These are phyloP conservation scores for Tilletia caries DNA, from an alignment of 1,284 basidiomycete species.

Conservation along the genomic window DNA sequence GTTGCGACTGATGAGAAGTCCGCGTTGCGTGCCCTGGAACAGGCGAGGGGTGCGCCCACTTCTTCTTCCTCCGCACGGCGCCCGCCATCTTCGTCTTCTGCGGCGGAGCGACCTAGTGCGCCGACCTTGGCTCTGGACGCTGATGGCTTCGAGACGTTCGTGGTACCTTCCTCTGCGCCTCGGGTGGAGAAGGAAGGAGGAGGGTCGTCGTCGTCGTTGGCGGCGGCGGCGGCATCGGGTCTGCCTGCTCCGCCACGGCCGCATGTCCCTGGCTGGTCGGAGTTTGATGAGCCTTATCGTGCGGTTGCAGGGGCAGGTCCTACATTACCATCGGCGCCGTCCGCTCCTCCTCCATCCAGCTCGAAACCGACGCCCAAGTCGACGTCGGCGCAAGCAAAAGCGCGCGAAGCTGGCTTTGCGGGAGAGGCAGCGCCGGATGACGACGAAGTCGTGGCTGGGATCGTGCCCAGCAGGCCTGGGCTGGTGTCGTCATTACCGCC, in stretches of 20 bases:
- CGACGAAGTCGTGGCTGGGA: neutral
- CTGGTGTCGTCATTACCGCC: neutral
- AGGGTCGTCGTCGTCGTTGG: too few species aligned
- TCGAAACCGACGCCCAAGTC: neutral
- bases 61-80: neutral
- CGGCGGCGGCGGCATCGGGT: too few species aligned
- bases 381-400: neutral
- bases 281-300: constrained; percentile 13
- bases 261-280: neutral
- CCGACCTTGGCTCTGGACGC: neutral
- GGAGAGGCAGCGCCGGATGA: neutral
- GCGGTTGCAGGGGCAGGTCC: neutral
- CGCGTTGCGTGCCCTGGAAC: neutral
- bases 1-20: constrained; percentile 14
- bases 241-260: constrained; percentile 12
- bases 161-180: too few species aligned
- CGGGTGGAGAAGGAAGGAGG: too few species aligned
- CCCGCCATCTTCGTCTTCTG: too few species aligned
- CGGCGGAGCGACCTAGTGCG: neutral
- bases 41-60: neutral
- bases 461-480: neutral
- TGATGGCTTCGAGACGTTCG: constrained; percentile 5
- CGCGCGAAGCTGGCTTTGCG: neutral
- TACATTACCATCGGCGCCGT: too few species aligned
- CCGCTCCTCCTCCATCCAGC: neutral